Evolutionary conservation across 805 yeast species (phyloP), one percentile per base, ranked within the genome.

Genomic region (Ogataea naganishii): DNA sequence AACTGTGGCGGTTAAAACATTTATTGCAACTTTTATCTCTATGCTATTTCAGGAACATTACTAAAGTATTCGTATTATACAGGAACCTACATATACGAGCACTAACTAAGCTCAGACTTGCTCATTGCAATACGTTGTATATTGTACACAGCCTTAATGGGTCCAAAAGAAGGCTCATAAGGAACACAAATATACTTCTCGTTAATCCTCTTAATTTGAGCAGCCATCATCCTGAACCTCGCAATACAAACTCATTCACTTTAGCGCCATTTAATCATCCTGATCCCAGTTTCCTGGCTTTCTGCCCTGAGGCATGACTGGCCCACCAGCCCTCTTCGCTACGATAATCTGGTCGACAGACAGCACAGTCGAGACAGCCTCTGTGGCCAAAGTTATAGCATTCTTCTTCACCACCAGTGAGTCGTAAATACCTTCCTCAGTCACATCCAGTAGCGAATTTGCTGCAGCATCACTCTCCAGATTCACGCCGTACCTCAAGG

Each of bases 291-390:
- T 86, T 37, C 95, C 96, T 26, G 92, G 89, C 56, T 75, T 76
- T 43, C 79, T 80, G 51, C 82, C 94, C 46, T 68, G 62, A 20
- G 96, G 96, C 71, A 86, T 78, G 19, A 65, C 77, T 28, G 98
- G 98, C 14, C 98, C 98, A 41, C 98, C 98, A 2, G 97, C 96
- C 55, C 96, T 76, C 72, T 89, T 89, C 26, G 98, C 97, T 92
- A 89, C 92, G 53, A 89, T 92, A 48, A 89, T 89, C 68, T 89
- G 97, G 56, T 92, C 97, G 29, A 92, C 92, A 16, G 94, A 77
- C 39, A 88, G 67, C 31, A 88, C 80, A 5, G 97, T 92, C 39
- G 70, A 73, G 10, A 95, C 94, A 28, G 96, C 96, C 43, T 92
- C 97, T 4, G 96, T 86, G 12, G 98, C 97, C 39, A 92, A 79